phyloP scores from a whole-genome alignment of 2,329 filamentous ascomycete species.

The Clonostachys sp. region DNA sequence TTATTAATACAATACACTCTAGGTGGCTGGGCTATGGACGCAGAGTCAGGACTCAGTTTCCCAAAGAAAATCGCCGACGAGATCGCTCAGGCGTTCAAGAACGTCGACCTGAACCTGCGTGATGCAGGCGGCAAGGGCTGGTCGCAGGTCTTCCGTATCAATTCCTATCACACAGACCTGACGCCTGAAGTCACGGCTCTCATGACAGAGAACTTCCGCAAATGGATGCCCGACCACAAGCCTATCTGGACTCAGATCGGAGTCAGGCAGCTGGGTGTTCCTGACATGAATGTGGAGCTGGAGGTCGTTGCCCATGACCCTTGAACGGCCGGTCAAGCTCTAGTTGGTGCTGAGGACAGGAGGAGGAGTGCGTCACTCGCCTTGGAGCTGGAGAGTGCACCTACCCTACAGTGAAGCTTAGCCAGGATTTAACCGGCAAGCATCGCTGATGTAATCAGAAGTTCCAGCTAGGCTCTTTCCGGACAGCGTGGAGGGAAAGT shows the following conservation, averaged over 20 bases:
- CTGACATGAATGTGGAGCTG: slow-evolving; percentile 50
- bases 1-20: neutral
- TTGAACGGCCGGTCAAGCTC: neutral
- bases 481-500: too few relatives aligned
- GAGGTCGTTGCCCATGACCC: slow-evolving; percentile 29
- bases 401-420: too few relatives aligned
- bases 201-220: slow-evolving; percentile 37
- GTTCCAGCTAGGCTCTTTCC: too few relatives aligned
- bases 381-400: too few relatives aligned
- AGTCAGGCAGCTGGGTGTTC: slow-evolving; percentile 36
- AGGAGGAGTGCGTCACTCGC: too few relatives aligned
- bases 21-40: slow-evolving; percentile 20
- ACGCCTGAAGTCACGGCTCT: slow-evolving; percentile 26
- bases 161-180: slow-evolving; percentile 34
- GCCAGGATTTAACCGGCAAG: too few relatives aligned
- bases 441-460: too few relatives aligned
- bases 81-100: slow-evolving; percentile 46
- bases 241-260: slow-evolving; percentile 48
- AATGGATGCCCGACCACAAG: slow-evolving; percentile 43
- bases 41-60: slow-evolving; percentile 17
- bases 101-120: slow-evolving; percentile 43
- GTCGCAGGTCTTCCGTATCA: slow-evolving; percentile 42
- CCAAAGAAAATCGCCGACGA: slow-evolving; percentile 27
- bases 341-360: too few relatives aligned
- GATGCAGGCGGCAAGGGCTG: slow-evolving; percentile 48